These are phyloP conservation scores for Mycena sanguinolenta DNA, from an alignment of 768 basidiomycete species.

Conservation along the genomic window DNA sequence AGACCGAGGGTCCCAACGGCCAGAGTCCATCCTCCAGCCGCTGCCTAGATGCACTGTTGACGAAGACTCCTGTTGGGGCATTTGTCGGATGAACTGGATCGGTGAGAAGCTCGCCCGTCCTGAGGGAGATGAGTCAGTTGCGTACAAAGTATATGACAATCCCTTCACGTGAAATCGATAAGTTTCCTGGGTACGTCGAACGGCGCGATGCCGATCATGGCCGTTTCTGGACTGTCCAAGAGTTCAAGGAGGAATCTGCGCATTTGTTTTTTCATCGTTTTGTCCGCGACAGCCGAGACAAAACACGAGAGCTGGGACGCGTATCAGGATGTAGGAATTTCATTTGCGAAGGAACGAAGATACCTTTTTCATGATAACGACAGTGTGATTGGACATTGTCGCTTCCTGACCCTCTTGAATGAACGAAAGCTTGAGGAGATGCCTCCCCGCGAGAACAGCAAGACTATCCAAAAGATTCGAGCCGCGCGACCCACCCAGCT, in stretches of 20 bases:
- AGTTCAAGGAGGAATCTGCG: neutral
- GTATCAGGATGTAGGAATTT: neutral
- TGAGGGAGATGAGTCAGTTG: no score
- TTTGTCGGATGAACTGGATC: constrained; percentile 32
- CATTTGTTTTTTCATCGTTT: neutral
- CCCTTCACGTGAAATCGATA: constrained; percentile 41
- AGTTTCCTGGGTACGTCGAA: constrained; percentile 40
- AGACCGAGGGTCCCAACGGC: constrained; percentile 27
- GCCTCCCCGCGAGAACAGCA: constrained; percentile 1
- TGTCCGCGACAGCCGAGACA: neutral
- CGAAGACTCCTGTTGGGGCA: constrained; percentile 28
- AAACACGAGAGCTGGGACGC: constrained; percentile 20
- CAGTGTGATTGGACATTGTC: neutral
- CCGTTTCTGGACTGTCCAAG: neutral
- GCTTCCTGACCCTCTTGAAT: neutral
- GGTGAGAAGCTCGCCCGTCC: constrained; percentile 39
- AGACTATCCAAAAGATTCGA: constrained; percentile 11
- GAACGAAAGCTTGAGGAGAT: neutral
- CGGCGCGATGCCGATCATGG: constrained; percentile 33
- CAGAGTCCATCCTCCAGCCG: constrained; percentile 32
- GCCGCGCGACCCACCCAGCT: neutral
- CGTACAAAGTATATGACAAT: no score
- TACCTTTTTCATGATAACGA: neutral
- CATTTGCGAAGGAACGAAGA: neutral
- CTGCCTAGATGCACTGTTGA: constrained; percentile 19